Base-by-base conservation (phyloP, 768 basidiomycete species). In the Floccularia luteovirens region DNA sequence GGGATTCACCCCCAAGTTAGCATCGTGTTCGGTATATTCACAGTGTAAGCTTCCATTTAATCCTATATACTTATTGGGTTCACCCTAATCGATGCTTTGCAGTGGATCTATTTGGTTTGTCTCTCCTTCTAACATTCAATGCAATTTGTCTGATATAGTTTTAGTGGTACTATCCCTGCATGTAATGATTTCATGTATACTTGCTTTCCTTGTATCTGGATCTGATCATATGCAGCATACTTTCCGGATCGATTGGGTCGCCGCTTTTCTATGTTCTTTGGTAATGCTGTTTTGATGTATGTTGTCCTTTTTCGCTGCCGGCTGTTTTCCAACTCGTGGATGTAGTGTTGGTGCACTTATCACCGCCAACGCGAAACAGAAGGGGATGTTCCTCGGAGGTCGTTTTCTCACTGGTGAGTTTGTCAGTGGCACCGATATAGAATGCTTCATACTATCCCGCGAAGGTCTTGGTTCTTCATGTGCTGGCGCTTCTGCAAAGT, bases 21-120 rank as follows among this genome's bases (percentile, higher is more conserved):
- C 23, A 71, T 75, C 31, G 69, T 75, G 20, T 77, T 74, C 46
- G 74, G 74, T 12, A 74, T 76, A 39, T 74, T 64, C 50, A 72
- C 72, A 3, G 58, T 74, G 65, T 66, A 45, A 24, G 61, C 40
- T n/a, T n/a, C n/a, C n/a, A n/a, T 20, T 20, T 14, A 34, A 30
- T 14, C 27, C 14, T 30, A 30, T 8, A 8, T 30, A 14, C 8
- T 14, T 8, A 34, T 34, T 34, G 7, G 8, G 20, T 34, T 34
- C n/a, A 34, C 32, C 27, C n/a, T n/a, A 30, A 35, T 35, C 20
- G 5, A 19, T 28, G 13, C 40, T 17, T n/a, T 34, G 30, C 39
- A 68, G 65, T 39, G 68, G 68, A 41, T 64, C 62, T 2, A 57
- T 67, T 31, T 61, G 57, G 66, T 67, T 51, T 23, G 58, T 49